phyloP scores from a whole-genome alignment of 192 early-diverging fungal genomes.

The Backusella tuberculispora region DNA sequence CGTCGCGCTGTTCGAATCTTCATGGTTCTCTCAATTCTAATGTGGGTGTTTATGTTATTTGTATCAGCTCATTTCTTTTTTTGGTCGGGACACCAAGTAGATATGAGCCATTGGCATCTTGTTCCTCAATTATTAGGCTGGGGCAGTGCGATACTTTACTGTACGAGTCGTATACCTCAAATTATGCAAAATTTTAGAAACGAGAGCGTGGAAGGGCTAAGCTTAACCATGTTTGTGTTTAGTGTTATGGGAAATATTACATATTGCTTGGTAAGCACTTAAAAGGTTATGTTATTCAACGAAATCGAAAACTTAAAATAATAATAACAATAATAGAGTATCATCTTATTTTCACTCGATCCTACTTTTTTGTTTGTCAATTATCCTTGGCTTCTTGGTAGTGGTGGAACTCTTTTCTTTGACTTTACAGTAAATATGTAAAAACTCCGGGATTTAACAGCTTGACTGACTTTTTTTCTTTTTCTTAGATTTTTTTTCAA shows the following conservation, averaged over 20 bases:
- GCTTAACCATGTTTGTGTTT: conserved; percentile 83
- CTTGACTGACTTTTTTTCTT: not conserved
- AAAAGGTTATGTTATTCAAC: not conserved
- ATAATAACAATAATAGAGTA: conserved; percentile 51
- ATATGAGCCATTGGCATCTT: conserved; percentile 26
- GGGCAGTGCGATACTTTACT: conserved; percentile 71
- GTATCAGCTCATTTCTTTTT: conserved; percentile 15
- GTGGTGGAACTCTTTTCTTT: conserved; percentile 72
- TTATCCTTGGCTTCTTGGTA: conserved; percentile 77
- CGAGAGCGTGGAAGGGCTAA: conserved; percentile 77
- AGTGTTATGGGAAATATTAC: conserved; percentile 79
- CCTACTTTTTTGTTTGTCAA: conserved; percentile 71
- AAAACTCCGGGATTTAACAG: not conserved
- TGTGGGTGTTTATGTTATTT: conserved; percentile 1
- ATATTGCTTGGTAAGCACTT: conserved; percentile 48
- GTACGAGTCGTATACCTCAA: conserved; percentile 78
- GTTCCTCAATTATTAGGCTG: conserved; percentile 76
- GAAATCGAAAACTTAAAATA: not conserved
- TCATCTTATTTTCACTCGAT: conserved; percentile 72
- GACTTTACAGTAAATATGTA: conserved; percentile 65
- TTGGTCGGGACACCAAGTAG: conserved; percentile 18
- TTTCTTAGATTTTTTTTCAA: conserved; percentile 40
- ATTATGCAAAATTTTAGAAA: conserved; percentile 79
- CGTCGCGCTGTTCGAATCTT: conserved; percentile 25
- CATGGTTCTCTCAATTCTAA: not conserved